Evolutionary conservation across 129 eudicot genomes (phyloP).

Genomic region (Ambrosia trifida): DNA sequence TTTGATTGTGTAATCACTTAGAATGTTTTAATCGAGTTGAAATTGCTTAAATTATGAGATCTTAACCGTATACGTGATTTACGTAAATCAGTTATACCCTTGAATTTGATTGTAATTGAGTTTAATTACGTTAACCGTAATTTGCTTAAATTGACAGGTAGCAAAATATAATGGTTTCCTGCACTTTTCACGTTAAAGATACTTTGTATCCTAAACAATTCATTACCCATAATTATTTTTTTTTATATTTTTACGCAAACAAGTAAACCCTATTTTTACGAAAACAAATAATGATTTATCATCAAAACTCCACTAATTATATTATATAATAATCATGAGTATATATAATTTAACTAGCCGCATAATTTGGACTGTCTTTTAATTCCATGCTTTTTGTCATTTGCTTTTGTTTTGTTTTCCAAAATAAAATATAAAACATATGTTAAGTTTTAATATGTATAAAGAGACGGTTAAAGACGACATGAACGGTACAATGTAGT

Average conservation of each 20-base stretch:
- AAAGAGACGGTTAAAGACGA: slow-evolving; percentile 3
- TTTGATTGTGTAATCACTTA: too few species aligned
- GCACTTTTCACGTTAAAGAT: too few species aligned
- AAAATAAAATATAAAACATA: background rate
- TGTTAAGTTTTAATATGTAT: background rate
- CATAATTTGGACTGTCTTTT: slow-evolving; percentile 1
- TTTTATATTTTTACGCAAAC: background rate
- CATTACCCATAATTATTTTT: background rate
- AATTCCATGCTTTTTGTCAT: slow-evolving; percentile 5
- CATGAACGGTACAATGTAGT: background rate
- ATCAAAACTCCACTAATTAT: background rate
- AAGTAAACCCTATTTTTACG: background rate
- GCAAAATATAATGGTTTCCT: too few species aligned
- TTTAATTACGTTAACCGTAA: too few species aligned
- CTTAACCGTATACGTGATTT: too few species aligned
- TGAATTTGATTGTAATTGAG: too few species aligned
- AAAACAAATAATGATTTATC: background rate
- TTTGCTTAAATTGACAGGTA: too few species aligned
- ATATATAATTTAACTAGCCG: background rate
- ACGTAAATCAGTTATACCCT: too few species aligned
- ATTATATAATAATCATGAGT: background rate
- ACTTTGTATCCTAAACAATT: too few species aligned
- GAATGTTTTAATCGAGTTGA: too few species aligned
- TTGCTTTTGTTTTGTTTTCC: background rate
- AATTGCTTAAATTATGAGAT: too few species aligned